Evolutionary conservation across 176 grass and related monocot genomes (phyloP), one percentile per base, ranked within the genome.

Genomic region (Oryza nivara): DNA sequence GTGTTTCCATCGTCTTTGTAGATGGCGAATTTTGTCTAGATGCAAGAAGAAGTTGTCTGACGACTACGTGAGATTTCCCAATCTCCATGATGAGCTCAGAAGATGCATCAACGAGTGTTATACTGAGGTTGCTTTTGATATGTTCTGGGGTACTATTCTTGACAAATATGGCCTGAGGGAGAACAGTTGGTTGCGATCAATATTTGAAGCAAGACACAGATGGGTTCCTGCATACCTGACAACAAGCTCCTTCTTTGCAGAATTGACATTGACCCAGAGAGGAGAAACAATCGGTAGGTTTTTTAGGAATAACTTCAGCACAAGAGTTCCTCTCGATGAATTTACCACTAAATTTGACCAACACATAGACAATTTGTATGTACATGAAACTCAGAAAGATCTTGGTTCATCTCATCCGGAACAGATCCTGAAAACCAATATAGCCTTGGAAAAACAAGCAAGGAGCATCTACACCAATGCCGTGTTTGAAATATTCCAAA

Each of bases 21-120:
- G 96, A 85, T 98, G 96, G 96, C 72, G 88, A 22, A 85, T 98
- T 78, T 91, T 98, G 63, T 90, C 96, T 65, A 93, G 91, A 86
- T 98, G 93, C 76, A 95, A 92, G 88, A 98, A 91, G 85, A 95
- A 88, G 83, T 70, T 98, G 5, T 92, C 87, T 80, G 96, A 95
- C 89, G 75, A 90, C 38, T 92, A 85, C 87, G 65, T 64, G 36
- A 92, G 79, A 73, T 92, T 87, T 85, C 89, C 91, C 51, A 70
- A 60, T 68, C 81, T 98, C 51, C 91, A 94, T 90, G 89, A 82
- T 43, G 93, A 98, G 75, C 72, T 98, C 30, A 95, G 93, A 76
- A 88, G 72, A 88, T 93, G 89, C 65, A 67, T 98, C 14, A 95
- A 95, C 17, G 89, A 85, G 44, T 90, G 87, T 56, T 89, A 90